A percentile compares a stretch with the other conserved stretches of the same genome.
These are phyloP conservation scores for Pythium grandisporangium DNA, from an alignment of 352 stramenopile genomes.

Conservation along the genomic window DNA sequence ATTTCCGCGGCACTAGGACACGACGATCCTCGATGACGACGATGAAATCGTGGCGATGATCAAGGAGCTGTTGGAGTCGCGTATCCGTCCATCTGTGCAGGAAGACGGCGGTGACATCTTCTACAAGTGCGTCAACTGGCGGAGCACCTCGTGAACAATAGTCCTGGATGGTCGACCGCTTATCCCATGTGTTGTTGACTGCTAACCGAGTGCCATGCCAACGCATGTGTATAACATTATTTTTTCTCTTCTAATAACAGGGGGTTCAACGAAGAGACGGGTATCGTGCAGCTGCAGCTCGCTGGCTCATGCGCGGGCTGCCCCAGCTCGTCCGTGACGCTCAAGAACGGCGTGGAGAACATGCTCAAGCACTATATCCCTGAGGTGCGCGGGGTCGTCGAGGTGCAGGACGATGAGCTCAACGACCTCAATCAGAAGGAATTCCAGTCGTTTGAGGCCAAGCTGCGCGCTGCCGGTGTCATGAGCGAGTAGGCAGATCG, in stretches of 20 bases:
- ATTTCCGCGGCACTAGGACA: no score
- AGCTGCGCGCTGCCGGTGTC: constrained; percentile 72
- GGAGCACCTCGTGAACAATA: neutral
- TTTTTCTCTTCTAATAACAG: constrained; percentile 18
- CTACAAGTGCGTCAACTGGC: constrained; percentile 55
- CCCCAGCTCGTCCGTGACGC: constrained; percentile 95
- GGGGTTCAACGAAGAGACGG: constrained; percentile 93
- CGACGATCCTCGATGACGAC: constrained; percentile 94
- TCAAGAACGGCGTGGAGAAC: constrained; percentile 99
- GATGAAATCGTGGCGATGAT: constrained; percentile 99
- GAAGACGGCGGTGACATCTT: constrained; percentile 99
- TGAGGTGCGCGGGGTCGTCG: constrained; percentile 89
- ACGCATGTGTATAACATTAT: no score
- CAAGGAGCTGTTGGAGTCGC: constrained; percentile 98
- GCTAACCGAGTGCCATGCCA: no score
- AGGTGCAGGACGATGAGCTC: constrained; percentile 72
- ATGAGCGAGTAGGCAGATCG: constrained; percentile 71
- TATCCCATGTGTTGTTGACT: no score
- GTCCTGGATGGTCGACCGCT: no score
- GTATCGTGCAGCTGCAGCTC: constrained; percentile 85
- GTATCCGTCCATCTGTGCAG: constrained; percentile 98
- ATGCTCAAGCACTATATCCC: constrained; percentile 99
- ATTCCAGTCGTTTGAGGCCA: constrained; percentile 76
- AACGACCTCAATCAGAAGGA: constrained; percentile 73
- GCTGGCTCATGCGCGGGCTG: constrained; percentile 97